Evolutionary conservation across 2,329 filamentous ascomycete species (phyloP).

Genomic region (Triangularia verruculosa): DNA sequence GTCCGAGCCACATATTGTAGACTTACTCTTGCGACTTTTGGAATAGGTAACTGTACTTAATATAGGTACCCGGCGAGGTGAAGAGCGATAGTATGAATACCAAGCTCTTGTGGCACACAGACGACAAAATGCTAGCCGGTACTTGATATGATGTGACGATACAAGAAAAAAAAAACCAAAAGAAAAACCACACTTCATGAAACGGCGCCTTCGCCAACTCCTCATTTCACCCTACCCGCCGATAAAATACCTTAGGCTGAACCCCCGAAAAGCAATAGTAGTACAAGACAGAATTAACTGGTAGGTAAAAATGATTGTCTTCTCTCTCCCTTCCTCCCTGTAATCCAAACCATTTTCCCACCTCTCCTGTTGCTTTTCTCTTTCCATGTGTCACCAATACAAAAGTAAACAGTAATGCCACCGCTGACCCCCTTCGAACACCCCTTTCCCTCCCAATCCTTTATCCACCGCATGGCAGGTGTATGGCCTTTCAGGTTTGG

Average conservation of each 20-base stretch:
- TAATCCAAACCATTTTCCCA: neutral
- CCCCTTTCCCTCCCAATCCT: neutral
- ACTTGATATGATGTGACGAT: neutral
- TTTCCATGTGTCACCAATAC: neutral
- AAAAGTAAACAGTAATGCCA: neutral
- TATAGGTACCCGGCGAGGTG: neutral
- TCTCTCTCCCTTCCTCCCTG: neutral
- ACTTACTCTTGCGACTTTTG: conserved; percentile 28
- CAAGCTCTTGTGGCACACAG: neutral
- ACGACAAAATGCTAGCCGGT: neutral
- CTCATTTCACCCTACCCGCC: neutral
- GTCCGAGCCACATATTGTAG: neutral
- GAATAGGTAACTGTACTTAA: conserved; percentile 16
- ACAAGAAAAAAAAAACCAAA: neutral
- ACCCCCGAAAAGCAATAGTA: neutral
- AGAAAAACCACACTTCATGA: neutral
- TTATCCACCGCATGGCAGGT: neutral
- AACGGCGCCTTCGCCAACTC: neutral
- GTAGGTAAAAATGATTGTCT: neutral
- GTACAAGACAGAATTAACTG: neutral
- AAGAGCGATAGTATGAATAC: neutral
- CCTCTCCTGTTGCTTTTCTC: neutral
- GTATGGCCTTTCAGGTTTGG: neutral
- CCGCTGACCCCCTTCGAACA: neutral
- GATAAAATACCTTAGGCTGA: neutral